Conservation (phyloP, 371 early-diverging fungal species). For the Cokeromyces recurvatus region DNA sequence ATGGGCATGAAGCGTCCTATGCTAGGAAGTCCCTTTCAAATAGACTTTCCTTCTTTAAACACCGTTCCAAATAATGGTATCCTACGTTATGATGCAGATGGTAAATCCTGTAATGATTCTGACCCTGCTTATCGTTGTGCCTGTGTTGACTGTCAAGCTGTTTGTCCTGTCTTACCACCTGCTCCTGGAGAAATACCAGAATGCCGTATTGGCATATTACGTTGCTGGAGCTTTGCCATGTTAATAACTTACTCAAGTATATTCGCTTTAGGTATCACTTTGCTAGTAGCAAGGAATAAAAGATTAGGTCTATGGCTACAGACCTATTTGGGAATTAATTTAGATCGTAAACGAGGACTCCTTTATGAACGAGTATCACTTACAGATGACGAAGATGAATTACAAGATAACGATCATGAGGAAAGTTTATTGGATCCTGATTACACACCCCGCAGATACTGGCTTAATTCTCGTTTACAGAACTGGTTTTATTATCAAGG, state of each 20-base stretch:
- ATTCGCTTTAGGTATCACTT: constrained; percentile 21
- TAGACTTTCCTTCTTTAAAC: constrained; percentile 52
- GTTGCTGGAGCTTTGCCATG: constrained; percentile 61
- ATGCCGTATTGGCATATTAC: constrained; percentile 46
- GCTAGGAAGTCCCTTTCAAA: constrained; percentile 70
- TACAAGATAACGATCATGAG: constrained; percentile 33
- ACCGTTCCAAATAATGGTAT: constrained; percentile 21
- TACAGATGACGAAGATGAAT: constrained; percentile 36
- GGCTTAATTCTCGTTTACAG: constrained; percentile 55
- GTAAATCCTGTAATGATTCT: constrained; percentile 55
- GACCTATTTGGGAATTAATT: constrained; percentile 10
- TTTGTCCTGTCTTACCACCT: constrained; percentile 56
- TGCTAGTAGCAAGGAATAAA: constrained; percentile 20
- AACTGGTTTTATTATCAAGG: constrained; percentile 70
- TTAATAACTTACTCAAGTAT: constrained; percentile 46
- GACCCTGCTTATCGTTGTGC: constrained; percentile 60
- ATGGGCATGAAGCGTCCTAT: constrained; percentile 60
- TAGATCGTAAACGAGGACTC: constrained; percentile 12
- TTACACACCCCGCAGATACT: constrained; percentile 53
- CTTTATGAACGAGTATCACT: constrained; percentile 51
- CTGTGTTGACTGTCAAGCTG: constrained; percentile 67
- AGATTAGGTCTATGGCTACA: constrained; percentile 13
- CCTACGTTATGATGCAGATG: constrained; percentile 36
- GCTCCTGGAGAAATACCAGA: constrained; percentile 44
- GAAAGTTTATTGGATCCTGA: constrained; percentile 52